Evolutionary conservation across 106 monocot genomes (phyloP).

Genomic region (Acorus gramineus): DNA sequence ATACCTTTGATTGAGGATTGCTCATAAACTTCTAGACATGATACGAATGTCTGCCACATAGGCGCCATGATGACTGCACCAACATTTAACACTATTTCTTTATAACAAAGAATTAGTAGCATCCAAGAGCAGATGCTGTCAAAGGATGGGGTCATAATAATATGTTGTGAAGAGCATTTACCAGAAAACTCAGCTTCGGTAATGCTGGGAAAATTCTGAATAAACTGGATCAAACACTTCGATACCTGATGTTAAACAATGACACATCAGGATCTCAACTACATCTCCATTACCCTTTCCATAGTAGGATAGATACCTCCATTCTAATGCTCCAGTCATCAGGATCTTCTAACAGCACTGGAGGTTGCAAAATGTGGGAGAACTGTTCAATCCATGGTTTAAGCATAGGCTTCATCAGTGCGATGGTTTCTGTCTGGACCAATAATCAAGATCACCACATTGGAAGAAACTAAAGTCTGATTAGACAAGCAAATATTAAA

Average conservation of each 20-base stretch:
- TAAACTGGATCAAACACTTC: conserved; percentile 83
- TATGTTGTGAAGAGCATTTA: conserved; percentile 12
- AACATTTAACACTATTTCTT: conserved; percentile 2
- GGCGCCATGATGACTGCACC: conserved; percentile 61
- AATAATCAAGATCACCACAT: conserved; percentile 9
- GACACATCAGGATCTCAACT: not conserved
- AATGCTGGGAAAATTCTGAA: conserved; percentile 67
- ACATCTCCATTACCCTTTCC: not conserved
- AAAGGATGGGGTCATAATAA: conserved; percentile 1
- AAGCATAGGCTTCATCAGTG: conserved; percentile 56
- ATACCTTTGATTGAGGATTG: conserved; percentile 50
- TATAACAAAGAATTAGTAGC: too few relatives aligned
- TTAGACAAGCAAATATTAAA: not conserved
- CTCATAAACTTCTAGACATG: conserved; percentile 62
- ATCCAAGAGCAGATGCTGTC: too few relatives aligned
- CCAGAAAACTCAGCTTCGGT: conserved; percentile 51
- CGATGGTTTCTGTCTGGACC: conserved; percentile 63
- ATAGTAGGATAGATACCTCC: conserved; percentile 49
- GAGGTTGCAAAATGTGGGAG: conserved; percentile 51
- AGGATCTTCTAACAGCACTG: conserved; percentile 66
- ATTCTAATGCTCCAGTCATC: conserved; percentile 91
- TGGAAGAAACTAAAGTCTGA: not conserved
- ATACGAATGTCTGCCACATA: conserved; percentile 86
- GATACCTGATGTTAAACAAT: conserved; percentile 41
- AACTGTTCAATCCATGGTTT: conserved; percentile 72